Conservation (phyloP, 805 yeast species). For the Phaffomyces opuntiae region DNA sequence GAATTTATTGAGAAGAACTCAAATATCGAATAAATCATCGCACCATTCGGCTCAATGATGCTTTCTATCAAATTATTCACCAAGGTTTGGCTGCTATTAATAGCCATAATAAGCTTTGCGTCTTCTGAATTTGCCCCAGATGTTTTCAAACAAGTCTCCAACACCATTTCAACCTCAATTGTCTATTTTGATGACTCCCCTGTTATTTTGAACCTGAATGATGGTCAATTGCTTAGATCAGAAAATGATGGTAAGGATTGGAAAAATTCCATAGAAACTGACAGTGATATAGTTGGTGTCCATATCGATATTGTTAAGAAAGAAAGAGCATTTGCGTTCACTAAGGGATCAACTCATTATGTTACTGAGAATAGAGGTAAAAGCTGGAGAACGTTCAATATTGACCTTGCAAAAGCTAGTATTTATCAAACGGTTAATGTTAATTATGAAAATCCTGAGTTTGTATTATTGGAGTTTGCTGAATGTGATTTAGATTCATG, state of each 20-base stretch:
- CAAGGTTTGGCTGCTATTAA: not conserved
- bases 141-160: slow-evolving; percentile 6
- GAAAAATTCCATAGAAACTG: slow-evolving; percentile 28
- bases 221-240: slow-evolving; percentile 34
- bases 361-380: slow-evolving; percentile 35
- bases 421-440: slow-evolving; percentile 24
- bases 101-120: not conserved
- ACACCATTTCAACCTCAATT: slow-evolving; percentile 11
- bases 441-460: slow-evolving; percentile 33
- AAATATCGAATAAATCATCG: no score
- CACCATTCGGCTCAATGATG: not conserved
- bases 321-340: slow-evolving; percentile 34
- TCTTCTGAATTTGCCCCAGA: slow-evolving; percentile 22
- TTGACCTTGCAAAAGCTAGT: slow-evolving; percentile 19
- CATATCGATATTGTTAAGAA: slow-evolving; percentile 30
- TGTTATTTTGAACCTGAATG: slow-evolving; percentile 12
- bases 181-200: slow-evolving; percentile 30
- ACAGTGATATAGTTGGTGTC: slow-evolving; percentile 11
- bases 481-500: slow-evolving; percentile 26
- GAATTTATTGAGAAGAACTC: not conserved
- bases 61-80: not conserved
- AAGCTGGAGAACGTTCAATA: slow-evolving; percentile 31
- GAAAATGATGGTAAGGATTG: slow-evolving; percentile 42
- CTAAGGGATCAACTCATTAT: slow-evolving; percentile 28
- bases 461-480: slow-evolving; percentile 29